These are phyloP conservation scores for Wallacemonas sp. DNA, from an alignment of 208 protist species.

Conservation along the genomic window DNA sequence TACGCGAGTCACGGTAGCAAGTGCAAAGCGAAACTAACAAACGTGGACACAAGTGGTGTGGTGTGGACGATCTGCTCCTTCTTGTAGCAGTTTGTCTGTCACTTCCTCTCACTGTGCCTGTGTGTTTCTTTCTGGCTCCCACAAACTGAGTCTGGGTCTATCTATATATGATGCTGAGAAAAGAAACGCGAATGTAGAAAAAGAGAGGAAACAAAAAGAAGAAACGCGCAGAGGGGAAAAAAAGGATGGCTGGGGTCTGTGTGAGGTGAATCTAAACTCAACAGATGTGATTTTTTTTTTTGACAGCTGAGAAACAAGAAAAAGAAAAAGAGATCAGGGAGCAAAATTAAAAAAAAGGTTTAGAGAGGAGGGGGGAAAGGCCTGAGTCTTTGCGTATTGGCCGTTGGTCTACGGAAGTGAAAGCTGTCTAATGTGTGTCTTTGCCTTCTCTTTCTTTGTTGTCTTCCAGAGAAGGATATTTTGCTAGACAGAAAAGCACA, in stretches of 20 bases:
- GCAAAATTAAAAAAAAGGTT: slow-evolving; percentile 10
- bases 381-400: background rate
- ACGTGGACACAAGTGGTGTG: too few species aligned
- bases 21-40: too few species aligned
- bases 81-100: background rate
- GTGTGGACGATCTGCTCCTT: background rate
- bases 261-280: background rate
- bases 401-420: too few species aligned
- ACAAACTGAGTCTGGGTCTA: background rate
- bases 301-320: slow-evolving; percentile 11
- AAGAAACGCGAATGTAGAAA: slow-evolving; percentile 3
- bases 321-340: background rate
- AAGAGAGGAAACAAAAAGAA: slow-evolving; percentile 13
- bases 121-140: background rate
- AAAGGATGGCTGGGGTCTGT: background rate
- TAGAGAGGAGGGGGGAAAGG: background rate
- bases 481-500: slow-evolving; percentile 16
- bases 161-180: background rate
- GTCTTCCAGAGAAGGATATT: background rate
- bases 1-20: too few species aligned
- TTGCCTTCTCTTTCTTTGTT: too few species aligned
- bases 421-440: too few species aligned
- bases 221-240: background rate
- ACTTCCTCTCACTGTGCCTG: too few species aligned
- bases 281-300: background rate